Base-by-base conservation (phyloP, 176 grass and related monocot genomes). In the Carex parvula region DNA sequence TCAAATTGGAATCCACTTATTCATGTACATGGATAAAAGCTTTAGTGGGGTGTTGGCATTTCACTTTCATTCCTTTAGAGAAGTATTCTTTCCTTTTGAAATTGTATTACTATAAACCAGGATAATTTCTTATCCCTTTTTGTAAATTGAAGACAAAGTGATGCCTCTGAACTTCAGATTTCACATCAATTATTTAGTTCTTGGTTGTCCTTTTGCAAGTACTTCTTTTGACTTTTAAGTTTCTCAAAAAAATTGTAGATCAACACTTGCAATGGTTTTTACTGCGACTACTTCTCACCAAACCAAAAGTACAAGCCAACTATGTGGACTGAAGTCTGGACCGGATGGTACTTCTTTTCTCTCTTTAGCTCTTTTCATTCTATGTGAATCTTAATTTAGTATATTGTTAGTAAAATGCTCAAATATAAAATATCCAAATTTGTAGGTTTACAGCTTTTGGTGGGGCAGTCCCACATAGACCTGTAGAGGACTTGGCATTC, bases 291-390 rank as follows among this genome's bases (percentile, higher is more conserved):
- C 80, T 98, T 98, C 86, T 89, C 88, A 35, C 92, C 95, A 22
- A 98, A 95, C 64, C 82, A 64, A 60, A 70, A 79, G 0, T 88
- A 92, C 85, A 98, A 98, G 86, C 95, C 95, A 0, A 30, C 86
- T 5, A 92, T 98, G 86, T 98, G 95, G 95, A 98, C 95, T 0
- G 95, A 98, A 88, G 88, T 86, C n/a, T 98, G 95, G 95, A 98
- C 92, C 8, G 89, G 88, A 65, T 94, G 95, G 95, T 98, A 89
- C 18, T 60, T 55, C 70, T 24, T 73, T 79, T 80, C 83, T 62
- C 44, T 62, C 22, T 60, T 11, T 67, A 79, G 21, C 33, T 11
- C 12, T 44, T 55, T 52, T 39, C 20, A 22, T 2, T 81, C 26
- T 35, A 32, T 32, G 42, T 68, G 0, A 78, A 29, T 52, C 70